Evolutionary conservation across 2,329 filamentous ascomycete genomes (phyloP).

Genomic region (Fusarium nodosum): DNA sequence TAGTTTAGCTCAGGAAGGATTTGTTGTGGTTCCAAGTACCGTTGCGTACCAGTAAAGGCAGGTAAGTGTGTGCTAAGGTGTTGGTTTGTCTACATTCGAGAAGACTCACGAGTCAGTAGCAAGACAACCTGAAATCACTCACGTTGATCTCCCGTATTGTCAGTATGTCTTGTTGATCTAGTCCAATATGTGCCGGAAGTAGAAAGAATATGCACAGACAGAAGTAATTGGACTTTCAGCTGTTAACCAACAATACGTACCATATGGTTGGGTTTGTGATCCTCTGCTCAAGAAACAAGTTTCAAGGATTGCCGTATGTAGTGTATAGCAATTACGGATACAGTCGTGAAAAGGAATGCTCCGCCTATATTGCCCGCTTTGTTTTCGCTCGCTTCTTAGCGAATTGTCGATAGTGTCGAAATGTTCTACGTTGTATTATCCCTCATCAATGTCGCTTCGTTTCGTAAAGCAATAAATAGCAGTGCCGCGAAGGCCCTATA

Average conservation of each 20-base stretch:
- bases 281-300: neutral
- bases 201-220: constrained; percentile 1
- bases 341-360: constrained; percentile 4
- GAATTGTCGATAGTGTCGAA: constrained; percentile 7
- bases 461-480: constrained; percentile 5
- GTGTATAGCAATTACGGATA: neutral
- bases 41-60: neutral
- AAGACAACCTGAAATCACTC: constrained; percentile 30
- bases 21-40: neutral
- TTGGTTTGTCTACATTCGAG: constrained; percentile 1
- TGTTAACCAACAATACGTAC: neutral
- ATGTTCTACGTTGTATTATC: constrained; percentile 24
- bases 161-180: constrained; percentile 26
- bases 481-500: constrained; percentile 38
- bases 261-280: neutral
- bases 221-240: constrained; percentile 1
- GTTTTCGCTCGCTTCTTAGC: constrained; percentile 10
- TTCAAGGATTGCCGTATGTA: neutral
- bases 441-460: constrained; percentile 30
- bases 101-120: constrained; percentile 42
- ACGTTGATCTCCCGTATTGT: constrained; percentile 48
- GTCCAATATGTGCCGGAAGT: constrained; percentile 4
- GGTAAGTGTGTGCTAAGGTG: neutral
- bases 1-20: neutral
- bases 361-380: constrained; percentile 2